Conservation (phyloP, 164 flowering plant species). For the Dillenia suffruticosa region DNA sequence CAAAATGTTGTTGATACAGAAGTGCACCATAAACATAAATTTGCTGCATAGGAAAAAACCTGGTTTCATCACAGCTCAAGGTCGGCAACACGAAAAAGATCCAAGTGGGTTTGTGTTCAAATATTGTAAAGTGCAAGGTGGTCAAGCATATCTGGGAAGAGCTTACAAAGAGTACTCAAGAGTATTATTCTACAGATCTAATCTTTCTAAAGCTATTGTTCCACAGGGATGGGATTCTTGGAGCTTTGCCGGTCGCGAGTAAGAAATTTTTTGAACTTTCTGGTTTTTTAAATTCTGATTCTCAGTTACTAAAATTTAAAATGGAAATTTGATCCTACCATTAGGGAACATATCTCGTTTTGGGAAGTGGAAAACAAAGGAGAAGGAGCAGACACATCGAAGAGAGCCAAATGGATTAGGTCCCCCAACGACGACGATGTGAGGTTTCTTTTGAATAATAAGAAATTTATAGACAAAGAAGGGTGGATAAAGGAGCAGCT, state of each 20-base stretch:
- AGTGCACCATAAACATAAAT: not conserved
- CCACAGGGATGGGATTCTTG: slow-evolving; percentile 4
- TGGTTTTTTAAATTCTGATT: not conserved
- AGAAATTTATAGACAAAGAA: not conserved
- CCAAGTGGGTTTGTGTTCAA: slow-evolving; percentile 7
- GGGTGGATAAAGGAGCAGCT: not conserved
- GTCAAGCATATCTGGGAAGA: slow-evolving; percentile 1
- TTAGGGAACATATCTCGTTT: not conserved
- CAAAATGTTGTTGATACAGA: not conserved
- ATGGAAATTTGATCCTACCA: not conserved
- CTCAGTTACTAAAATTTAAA: too few relatives aligned
- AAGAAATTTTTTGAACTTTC: not conserved
- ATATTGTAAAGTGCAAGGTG: not conserved
- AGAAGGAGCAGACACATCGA: not conserved
- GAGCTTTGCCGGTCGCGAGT: not conserved
- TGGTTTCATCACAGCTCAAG: slow-evolving; percentile 4
- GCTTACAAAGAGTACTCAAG: slow-evolving; percentile 2
- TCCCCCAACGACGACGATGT: not conserved
- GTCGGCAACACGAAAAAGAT: not conserved
- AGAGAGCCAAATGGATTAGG: slow-evolving; percentile 1
- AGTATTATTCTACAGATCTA: not conserved
- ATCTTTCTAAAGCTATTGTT: not conserved
- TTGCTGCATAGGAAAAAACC: not conserved
- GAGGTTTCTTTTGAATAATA: not conserved
- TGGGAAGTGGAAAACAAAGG: not conserved